Base-by-base conservation (phyloP, 2,329 filamentous ascomycete genomes). In the Dichotomopilus funicola region DNA sequence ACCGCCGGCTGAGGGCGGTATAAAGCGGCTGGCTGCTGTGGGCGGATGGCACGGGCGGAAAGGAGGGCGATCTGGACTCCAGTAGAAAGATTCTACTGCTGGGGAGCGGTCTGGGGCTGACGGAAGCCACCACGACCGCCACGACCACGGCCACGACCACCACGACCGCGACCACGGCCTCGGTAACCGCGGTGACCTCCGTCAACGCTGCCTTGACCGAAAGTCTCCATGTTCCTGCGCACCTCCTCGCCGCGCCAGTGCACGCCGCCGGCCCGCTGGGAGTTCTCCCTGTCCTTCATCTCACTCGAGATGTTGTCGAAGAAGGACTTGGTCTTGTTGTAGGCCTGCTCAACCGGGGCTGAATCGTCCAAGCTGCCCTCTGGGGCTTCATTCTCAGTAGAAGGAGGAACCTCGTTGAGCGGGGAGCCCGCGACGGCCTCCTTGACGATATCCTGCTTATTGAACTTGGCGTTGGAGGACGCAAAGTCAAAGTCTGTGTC, bases 251-350 rank as follows among this genome's bases (percentile, higher is more conserved):
- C 87, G 53, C 94, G 85, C 84, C 94, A 95, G 70, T 95, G 90
- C 48, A 88, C 84, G 36, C 90, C 91, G 55, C 87, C 86, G n/a
- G 83, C 78, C 68, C 84, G 83, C 60, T 83, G 80, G 4, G 77
- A 78, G 41, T 85, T 85, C 59, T 92, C 89, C 44, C 94, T 84
- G 62, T 99, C 94, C 71, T 88, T 95, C 59, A 89, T 81, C 69
- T 99, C 94, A 62, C 89, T 95, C 0, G 90, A 95, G 61, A 99
- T 96, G 71, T 99, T 96, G 73, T 99, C 94, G 68, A 99, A 99
- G 78, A 99, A 99, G 1, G 90, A 96, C 3, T 76, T 84, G 5
- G 85, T 80, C 73, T 91, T 96, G 76, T 96, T 92, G 74, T 99
- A 99, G 0, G 83, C 80, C 35, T 72, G 69, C 38, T 76, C 73